Conservation (phyloP, 441 rosid species). For the Metrosideros polymorpha region DNA sequence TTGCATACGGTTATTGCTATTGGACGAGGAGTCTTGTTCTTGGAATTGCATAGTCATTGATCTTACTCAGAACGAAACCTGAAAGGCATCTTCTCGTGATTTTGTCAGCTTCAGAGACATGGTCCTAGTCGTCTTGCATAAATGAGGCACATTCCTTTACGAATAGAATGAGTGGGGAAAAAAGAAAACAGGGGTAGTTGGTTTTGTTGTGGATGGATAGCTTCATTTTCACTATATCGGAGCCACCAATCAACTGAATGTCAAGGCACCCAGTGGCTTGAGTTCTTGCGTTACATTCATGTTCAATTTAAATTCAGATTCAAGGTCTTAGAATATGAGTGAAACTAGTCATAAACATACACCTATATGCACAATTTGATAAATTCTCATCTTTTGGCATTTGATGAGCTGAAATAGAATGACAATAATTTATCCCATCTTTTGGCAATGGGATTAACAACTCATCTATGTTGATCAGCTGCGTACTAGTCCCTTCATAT, state of each 20-base stretch:
- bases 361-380: neutral
- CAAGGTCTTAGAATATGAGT: neutral
- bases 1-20: neutral
- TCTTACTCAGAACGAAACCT: neutral
- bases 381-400: neutral
- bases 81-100: neutral
- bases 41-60: neutral
- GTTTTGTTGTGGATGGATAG: neutral
- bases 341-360: neutral
- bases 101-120: neutral
- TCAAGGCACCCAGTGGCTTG: neutral
- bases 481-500: neutral
- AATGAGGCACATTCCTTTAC: neutral
- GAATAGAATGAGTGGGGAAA: neutral
- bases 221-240: neutral
- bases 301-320: neutral
- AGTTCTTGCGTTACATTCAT: neutral
- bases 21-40: neutral
- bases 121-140: neutral
- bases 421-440: neutral
- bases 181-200: neutral
- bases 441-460: neutral
- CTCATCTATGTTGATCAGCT: neutral
- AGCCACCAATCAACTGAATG: neutral
- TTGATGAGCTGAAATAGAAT: neutral